Evolutionary conservation across 257 asterid species (phyloP).

Genomic region (Lycium ferocissimum): DNA sequence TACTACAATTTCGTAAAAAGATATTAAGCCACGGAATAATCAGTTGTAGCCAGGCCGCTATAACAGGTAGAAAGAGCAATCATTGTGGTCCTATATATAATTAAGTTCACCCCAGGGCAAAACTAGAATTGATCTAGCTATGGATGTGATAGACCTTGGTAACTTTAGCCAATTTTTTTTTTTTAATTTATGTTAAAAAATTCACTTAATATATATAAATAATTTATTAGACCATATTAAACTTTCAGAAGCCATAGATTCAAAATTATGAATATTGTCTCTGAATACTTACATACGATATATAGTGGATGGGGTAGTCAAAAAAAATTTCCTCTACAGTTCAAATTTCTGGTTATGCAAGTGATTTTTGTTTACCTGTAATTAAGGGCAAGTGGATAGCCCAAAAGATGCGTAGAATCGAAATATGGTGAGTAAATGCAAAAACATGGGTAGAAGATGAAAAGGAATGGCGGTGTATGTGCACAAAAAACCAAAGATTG

Average conservation of each 20-base stretch:
- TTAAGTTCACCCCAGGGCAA: too few relatives aligned
- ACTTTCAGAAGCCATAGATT: too few relatives aligned
- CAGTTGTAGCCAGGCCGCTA: background rate
- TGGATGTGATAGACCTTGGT: too few relatives aligned
- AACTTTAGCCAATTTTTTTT: too few relatives aligned
- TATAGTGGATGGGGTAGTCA: background rate
- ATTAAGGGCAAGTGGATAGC: too few relatives aligned
- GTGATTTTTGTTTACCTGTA: background rate
- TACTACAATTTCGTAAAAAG: background rate
- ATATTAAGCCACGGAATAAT: constrained; percentile 14
- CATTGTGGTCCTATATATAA: background rate
- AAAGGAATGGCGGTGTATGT: background rate
- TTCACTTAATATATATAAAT: too few relatives aligned
- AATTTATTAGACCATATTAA: too few relatives aligned
- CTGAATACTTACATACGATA: too few relatives aligned
- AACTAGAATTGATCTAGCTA: too few relatives aligned
- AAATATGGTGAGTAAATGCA: constrained; percentile 21
- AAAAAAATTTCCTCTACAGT: background rate
- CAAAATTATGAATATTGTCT: too few relatives aligned
- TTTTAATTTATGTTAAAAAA: too few relatives aligned
- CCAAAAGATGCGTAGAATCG: background rate
- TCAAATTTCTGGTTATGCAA: too few relatives aligned
- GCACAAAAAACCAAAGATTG: constrained; percentile 15
- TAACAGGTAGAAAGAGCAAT: background rate
- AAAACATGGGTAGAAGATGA: constrained; percentile 22